Percentiles rank a stretch among this genome's conserved stretches.
phyloP scores from a whole-genome alignment of 106 monocot species.

The Phalaenopsis equestris region DNA sequence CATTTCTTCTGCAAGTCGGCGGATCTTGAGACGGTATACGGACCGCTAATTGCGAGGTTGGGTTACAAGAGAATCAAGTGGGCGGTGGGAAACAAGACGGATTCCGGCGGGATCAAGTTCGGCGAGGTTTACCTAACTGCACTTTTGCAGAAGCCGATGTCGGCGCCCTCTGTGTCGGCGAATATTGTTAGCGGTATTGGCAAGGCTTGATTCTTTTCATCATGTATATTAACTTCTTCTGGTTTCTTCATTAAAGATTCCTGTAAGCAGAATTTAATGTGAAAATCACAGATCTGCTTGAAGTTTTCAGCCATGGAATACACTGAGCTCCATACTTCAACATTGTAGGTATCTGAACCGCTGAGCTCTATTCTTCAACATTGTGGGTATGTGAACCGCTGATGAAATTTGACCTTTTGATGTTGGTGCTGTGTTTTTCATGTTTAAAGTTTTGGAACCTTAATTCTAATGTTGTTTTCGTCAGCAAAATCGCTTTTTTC shows the following conservation, averaged over 20 bases:
- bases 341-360: too few relatives aligned
- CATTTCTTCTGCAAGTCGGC: constrained; percentile 60
- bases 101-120: constrained; percentile 34
- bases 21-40: constrained; percentile 43
- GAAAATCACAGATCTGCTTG: neutral
- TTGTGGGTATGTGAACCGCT: neutral
- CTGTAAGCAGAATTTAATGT: neutral
- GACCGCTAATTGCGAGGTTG: constrained; percentile 42
- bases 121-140: constrained; percentile 86
- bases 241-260: neutral
- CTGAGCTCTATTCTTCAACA: neutral
- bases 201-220: constrained; percentile 1
- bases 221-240: neutral
- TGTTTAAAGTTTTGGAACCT: neutral
- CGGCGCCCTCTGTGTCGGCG: neutral
- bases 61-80: constrained; percentile 79
- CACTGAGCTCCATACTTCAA: neutral
- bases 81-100: constrained; percentile 73
- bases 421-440: neutral
- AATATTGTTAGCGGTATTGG: neutral
- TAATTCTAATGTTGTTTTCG: neutral
- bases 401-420: neutral
- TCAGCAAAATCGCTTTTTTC: neutral
- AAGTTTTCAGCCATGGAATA: neutral
- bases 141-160: constrained; percentile 68